These are phyloP conservation scores for Crucibulum laeve DNA, from an alignment of 768 basidiomycete genomes.

Conservation along the genomic window DNA sequence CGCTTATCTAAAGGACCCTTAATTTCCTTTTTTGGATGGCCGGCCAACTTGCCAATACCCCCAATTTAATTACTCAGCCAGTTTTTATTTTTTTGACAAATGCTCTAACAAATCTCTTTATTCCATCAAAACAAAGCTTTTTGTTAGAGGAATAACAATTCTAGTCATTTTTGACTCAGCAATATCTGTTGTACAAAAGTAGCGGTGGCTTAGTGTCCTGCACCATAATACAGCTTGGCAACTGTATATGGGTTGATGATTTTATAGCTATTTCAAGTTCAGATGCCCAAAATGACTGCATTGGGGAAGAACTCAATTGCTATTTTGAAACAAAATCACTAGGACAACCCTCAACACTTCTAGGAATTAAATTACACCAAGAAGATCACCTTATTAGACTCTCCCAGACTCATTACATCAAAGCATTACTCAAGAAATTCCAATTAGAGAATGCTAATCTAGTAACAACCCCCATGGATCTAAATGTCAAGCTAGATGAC, in stretches of 20 bases:
- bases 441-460: constrained; percentile 16
- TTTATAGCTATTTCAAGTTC: constrained; percentile 19
- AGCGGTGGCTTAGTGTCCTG: too few species aligned
- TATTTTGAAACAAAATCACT: constrained; percentile 25
- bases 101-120: too few species aligned
- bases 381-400: constrained; percentile 16
- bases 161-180: too few species aligned
- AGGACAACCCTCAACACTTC: constrained; percentile 19
- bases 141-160: too few species aligned
- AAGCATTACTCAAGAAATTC: constrained; percentile 18
- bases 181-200: too few species aligned
- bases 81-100: too few species aligned
- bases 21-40: too few species aligned
- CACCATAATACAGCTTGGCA: too few species aligned
- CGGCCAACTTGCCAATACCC: constrained; percentile 13
- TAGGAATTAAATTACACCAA: constrained; percentile 25
- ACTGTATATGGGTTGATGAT: constrained; percentile 36
- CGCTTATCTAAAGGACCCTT: constrained; percentile 6
- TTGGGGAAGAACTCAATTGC: constrained; percentile 15
- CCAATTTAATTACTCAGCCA: too few species aligned
- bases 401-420: constrained; percentile 23
- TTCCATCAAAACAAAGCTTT: too few species aligned
- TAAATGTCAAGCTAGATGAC: constrained; percentile 14
- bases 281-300: constrained; percentile 6
- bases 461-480: constrained; percentile 17